Evolutionary conservation across 257 asterid species (phyloP).

Genomic region (Lavandula angustifolia): DNA sequence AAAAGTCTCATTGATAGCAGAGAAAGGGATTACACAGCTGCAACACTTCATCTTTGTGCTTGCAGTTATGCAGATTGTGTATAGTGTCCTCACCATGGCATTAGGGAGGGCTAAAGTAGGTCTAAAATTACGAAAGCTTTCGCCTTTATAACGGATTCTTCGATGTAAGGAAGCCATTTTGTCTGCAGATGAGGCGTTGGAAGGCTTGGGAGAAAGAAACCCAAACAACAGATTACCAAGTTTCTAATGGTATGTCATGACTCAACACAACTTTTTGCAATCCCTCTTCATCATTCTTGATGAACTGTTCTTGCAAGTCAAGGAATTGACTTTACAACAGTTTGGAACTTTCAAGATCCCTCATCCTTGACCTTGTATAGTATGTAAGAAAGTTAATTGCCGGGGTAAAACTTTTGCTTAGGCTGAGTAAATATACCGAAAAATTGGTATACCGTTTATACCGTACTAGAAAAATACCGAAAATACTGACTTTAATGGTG

Average conservation of each 20-base stretch:
- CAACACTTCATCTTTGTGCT: conserved; percentile 52
- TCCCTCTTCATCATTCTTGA: no score
- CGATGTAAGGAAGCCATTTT: not conserved
- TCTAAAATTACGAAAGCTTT: no score
- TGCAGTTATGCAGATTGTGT: conserved; percentile 61
- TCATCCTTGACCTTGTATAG: not conserved
- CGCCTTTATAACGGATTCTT: no score
- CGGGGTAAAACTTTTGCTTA: conserved; percentile 1
- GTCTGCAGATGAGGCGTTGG: conserved; percentile 61
- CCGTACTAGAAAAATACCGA: no score
- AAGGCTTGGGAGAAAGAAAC: conserved; percentile 65
- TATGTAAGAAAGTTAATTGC: not conserved
- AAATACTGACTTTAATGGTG: no score
- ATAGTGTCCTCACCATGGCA: conserved; percentile 54
- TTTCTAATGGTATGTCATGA: conserved; percentile 46
- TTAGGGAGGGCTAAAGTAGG: conserved; percentile 60
- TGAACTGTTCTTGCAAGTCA: not conserved
- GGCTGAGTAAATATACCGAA: no score
- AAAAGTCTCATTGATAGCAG: conserved; percentile 47
- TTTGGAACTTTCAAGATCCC: not conserved
- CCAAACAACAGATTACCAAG: conserved; percentile 48
- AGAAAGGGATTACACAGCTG: conserved; percentile 48
- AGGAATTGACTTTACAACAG: not conserved
- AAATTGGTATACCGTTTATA: no score
- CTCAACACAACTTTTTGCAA: no score